Percentiles rank a stretch among this genome's conserved stretches.
Evolutionary conservation across 2,329 filamentous ascomycete species (phyloP).

Genomic region (Setomelanomma holmii): DNA sequence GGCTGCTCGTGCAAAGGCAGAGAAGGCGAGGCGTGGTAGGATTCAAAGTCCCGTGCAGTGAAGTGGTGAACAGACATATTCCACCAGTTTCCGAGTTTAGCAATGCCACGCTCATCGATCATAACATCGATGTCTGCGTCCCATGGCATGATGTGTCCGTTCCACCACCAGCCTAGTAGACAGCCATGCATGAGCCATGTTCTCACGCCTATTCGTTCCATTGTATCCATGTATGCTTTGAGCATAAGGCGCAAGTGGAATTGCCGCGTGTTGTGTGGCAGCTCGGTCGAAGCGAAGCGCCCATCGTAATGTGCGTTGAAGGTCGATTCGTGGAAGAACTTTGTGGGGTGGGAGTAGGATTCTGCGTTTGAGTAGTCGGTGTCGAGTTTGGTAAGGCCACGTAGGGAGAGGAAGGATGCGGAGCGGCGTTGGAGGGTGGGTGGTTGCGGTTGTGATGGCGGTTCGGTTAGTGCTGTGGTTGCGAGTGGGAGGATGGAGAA

Average conservation of each 20-base stretch:
- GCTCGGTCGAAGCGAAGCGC: slow-evolving; percentile 57
- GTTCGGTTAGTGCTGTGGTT: not conserved
- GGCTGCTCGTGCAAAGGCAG: not conserved
- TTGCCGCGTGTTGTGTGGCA: slow-evolving; percentile 57
- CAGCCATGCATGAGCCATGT: slow-evolving; percentile 71
- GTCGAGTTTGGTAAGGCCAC: slow-evolving; percentile 26
- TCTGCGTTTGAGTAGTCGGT: slow-evolving; percentile 26
- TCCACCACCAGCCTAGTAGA: slow-evolving; percentile 70
- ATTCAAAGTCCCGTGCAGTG: slow-evolving; percentile 5
- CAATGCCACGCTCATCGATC: slow-evolving; percentile 61
- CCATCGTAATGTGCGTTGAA: slow-evolving; percentile 66
- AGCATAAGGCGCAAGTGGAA: slow-evolving; percentile 60
- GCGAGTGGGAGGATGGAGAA: not conserved
- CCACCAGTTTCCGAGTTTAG: slow-evolving; percentile 65
- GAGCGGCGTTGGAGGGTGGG: slow-evolving; percentile 7
- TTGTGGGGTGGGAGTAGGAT: slow-evolving; percentile 17
- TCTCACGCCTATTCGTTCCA: slow-evolving; percentile 63
- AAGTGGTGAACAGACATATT: slow-evolving; percentile 66
- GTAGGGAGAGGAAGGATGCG: slow-evolving; percentile 13
- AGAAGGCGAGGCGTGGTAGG: too few species aligned
- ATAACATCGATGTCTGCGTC: slow-evolving; percentile 68
- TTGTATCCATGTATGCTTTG: slow-evolving; percentile 63
- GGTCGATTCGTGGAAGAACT: slow-evolving; percentile 48
- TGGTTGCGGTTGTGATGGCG: not conserved
- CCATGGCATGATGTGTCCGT: slow-evolving; percentile 67